phyloP scores from a whole-genome alignment of 2,329 filamentous ascomycete species.

The Xylariaceae sp. region DNA sequence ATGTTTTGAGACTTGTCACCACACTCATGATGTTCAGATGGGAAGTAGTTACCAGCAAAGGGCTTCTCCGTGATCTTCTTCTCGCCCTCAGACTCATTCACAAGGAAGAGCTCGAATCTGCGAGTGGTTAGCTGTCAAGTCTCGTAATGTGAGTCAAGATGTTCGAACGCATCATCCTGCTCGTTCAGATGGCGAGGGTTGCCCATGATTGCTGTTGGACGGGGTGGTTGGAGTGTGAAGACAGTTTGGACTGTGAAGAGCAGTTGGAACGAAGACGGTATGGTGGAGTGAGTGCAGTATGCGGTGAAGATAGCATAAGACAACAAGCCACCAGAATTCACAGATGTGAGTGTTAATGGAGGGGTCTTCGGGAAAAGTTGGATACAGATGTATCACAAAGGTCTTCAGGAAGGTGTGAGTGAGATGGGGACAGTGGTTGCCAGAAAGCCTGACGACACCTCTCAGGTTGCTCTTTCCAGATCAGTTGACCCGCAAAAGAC shows the following conservation, averaged over 20 bases:
- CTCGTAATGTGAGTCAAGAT: neutral
- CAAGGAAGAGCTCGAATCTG: slow-evolving; percentile 92
- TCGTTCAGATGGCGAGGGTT: slow-evolving; percentile 17
- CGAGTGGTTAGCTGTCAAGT: slow-evolving; percentile 18
- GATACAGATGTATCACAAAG: neutral
- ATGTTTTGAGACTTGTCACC: neutral
- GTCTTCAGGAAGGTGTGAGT: neutral
- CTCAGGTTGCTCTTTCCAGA: no score
- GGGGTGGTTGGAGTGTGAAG: neutral
- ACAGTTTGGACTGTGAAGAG: no score
- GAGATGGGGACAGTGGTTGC: neutral
- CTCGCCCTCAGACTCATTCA: slow-evolving; percentile 67
- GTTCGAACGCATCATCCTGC: slow-evolving; percentile 11
- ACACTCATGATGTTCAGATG: slow-evolving; percentile 10
- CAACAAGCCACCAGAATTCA: no score
- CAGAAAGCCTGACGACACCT: no score
- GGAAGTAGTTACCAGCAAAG: slow-evolving; percentile 70
- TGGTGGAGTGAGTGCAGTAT: no score
- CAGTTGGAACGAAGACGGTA: no score
- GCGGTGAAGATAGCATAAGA: no score
- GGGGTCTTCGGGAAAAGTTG: neutral
- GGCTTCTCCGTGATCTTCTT: slow-evolving; percentile 88
- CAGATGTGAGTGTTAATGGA: no score
- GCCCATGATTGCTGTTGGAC: slow-evolving; percentile 11
- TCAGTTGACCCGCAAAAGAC: no score